Base-by-base conservation (phyloP, 2,329 filamentous ascomycete species). In the Exophiala phaeomuriformis region DNA sequence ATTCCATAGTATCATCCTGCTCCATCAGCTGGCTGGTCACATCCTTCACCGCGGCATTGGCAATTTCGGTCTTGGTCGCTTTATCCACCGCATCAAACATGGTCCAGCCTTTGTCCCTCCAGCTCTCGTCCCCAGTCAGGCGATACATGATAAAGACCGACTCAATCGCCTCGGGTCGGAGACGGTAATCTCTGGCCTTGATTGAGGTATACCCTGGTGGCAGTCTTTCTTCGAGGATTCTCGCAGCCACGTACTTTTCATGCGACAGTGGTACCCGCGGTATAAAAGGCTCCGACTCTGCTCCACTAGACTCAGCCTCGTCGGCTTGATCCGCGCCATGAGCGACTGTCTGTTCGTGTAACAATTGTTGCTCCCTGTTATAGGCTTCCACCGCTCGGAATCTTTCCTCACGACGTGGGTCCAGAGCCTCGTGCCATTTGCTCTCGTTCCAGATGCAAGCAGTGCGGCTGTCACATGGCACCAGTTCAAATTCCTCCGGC, bases 91-190 rank as follows among this genome's bases (percentile, higher is more conserved):
- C 77, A 51, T 78, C 66, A 65, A 88, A 89, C 85, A 90, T 89
- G 51, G 74, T 72, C 86, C 86, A 89, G 1, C 84, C 86, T 65
- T 82, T 82, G 53, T 85, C 78, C 64, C 80, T 80, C 77, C 82
- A 85, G 46, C 74, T 71, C 1, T 74, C 61, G 58, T 87, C 80
- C 29, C 85, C 86, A 0, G 85, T 89, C 54, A 88, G 75, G 53
- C 86, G 80, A 67, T 85, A 88, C 74, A 91, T 80, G 65, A 88
- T 79, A 68, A 88, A 91, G 3, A 93, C 80, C 9, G 82, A 86
- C 71, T 91, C 87, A 50, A 91, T 88, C 1, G 86, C 86, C 69
- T 91, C 87, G 19, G 86, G 86, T 5, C 72, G 65, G 65, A 76
- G 61, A 32, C 70, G 66, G 58, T 73, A 76, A 51, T 70, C 65